Conservation (phyloP, 805 yeast species). For the Candida silvicultrix region DNA sequence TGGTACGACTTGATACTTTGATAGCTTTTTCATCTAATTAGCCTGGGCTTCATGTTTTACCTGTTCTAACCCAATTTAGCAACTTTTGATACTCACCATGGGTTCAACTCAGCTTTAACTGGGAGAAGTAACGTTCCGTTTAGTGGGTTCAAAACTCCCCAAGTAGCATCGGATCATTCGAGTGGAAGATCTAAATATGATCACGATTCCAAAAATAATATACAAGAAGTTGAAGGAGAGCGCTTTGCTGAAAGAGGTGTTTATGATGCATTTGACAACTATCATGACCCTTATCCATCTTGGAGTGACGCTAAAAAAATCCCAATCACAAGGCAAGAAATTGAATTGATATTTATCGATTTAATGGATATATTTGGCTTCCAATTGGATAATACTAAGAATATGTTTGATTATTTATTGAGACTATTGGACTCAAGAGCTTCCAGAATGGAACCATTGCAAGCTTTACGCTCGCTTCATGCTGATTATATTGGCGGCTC, state of each 20-base stretch:
- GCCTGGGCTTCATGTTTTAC: too few relatives aligned
- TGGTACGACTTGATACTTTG: not conserved
- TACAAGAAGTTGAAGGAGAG: constrained; percentile 25
- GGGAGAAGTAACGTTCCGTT: constrained; percentile 52
- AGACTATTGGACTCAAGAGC: constrained; percentile 62
- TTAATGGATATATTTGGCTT: constrained; percentile 57
- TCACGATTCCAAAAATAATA: constrained; percentile 22
- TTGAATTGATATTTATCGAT: constrained; percentile 49
- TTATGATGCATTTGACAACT: constrained; percentile 35
- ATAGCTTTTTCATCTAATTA: too few relatives aligned
- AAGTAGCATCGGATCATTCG: constrained; percentile 73
- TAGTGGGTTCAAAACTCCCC: constrained; percentile 94
- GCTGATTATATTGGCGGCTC: constrained; percentile 73
- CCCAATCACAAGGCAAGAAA: constrained; percentile 47
- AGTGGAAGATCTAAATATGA: constrained; percentile 28
- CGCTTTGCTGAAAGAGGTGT: constrained; percentile 33
- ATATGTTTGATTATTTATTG: constrained; percentile 63
- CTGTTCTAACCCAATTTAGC: constrained; percentile 1
- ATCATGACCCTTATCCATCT: constrained; percentile 45
- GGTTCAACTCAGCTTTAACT: constrained; percentile 23
- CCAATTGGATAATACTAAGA: constrained; percentile 57
- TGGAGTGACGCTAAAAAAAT: constrained; percentile 36
- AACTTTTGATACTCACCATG: constrained; percentile 9
- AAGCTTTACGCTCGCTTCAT: constrained; percentile 56
- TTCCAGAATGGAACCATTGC: constrained; percentile 50